phyloP scores from a whole-genome alignment of 129 eudicot genomes.

The Pittosporum tobira region DNA sequence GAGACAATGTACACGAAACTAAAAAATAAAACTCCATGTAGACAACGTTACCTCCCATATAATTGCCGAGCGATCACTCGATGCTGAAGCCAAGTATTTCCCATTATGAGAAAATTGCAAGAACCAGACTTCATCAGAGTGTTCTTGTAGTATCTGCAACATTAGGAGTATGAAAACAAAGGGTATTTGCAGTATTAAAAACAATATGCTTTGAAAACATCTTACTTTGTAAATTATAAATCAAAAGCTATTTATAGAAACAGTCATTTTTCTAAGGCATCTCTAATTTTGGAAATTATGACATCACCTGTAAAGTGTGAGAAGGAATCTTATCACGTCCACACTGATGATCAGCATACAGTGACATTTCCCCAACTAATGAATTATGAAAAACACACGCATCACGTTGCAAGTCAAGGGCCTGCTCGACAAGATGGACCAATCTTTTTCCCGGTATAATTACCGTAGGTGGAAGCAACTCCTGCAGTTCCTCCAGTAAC shows the following conservation, averaged over 20 bases:
- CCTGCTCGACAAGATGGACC: conserved; percentile 82
- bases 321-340: conserved; percentile 79
- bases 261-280: too few relatives aligned
- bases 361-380: conserved; percentile 50
- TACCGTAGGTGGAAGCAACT: conserved; percentile 71
- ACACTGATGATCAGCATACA: conserved; percentile 76
- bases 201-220: too few relatives aligned
- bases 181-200: neutral
- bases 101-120: conserved; percentile 79
- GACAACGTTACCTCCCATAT: conserved; percentile 70
- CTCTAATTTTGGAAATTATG: conserved; percentile 7
- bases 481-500: conserved; percentile 58
- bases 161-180: neutral
- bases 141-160: conserved; percentile 57
- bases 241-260: too few relatives aligned
- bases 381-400: conserved; percentile 78
- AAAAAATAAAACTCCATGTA: neutral
- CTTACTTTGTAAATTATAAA: too few relatives aligned
- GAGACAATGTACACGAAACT: neutral
- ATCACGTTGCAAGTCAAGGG: conserved; percentile 66
- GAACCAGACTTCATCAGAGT: conserved; percentile 84
- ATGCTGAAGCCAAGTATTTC: conserved; percentile 76
- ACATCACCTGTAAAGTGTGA: conserved; percentile 64
- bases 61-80: conserved; percentile 68
- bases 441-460: conserved; percentile 66